Percentiles rank a stretch among this genome's conserved stretches.
Conservation (phyloP, 2,329 filamentous ascomycete genomes). For the Chalara sp. region DNA sequence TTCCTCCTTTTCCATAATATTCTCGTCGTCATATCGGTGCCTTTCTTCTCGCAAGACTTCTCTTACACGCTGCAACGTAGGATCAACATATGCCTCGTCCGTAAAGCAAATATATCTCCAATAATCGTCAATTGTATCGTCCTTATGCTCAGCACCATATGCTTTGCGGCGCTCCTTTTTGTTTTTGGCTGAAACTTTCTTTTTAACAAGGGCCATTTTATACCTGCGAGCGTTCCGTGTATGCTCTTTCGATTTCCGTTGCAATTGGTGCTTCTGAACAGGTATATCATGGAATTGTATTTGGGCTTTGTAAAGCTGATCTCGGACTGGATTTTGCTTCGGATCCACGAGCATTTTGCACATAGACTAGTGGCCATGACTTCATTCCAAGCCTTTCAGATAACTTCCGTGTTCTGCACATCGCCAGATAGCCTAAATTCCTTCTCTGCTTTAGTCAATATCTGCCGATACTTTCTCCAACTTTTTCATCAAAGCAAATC, state of each 20-base stretch:
- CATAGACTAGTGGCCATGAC: background rate
- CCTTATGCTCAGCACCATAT: background rate
- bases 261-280: background rate
- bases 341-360: background rate
- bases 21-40: background rate
- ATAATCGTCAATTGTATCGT: background rate
- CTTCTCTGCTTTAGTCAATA: background rate
- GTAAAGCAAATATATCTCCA: constrained; percentile 4
- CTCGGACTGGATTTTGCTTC: background rate
- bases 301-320: constrained; percentile 5
- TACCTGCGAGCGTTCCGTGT: background rate
- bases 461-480: background rate
- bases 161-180: too few relatives aligned
- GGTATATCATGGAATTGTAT: constrained; percentile 3
- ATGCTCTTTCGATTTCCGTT: background rate
- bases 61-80: background rate
- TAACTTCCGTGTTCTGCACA: background rate
- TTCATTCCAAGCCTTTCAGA: background rate
- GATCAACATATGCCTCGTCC: constrained; percentile 7
- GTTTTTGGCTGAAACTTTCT: background rate
- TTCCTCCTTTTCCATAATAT: constrained; percentile 5
- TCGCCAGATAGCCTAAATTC: background rate
- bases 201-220: background rate
- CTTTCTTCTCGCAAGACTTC: constrained; percentile 2
- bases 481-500: background rate